Base-by-base conservation (phyloP, 495 filamentous ascomycete genomes). In the Aspergillus avenaceus region DNA sequence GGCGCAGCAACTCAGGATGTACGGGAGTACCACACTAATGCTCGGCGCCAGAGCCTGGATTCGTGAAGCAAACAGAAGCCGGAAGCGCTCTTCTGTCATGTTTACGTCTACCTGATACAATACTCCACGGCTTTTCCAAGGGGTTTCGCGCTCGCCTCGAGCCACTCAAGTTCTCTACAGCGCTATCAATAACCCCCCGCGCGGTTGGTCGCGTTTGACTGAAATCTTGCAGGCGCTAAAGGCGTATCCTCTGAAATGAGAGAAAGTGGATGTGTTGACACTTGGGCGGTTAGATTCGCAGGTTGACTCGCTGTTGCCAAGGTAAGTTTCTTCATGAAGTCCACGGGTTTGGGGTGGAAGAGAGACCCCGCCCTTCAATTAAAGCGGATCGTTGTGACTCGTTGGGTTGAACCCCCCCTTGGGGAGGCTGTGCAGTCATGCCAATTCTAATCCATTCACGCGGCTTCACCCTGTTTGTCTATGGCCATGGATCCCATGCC, bases 351-450 rank as follows among this genome's bases (percentile, higher is more conserved):
- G 6, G 36, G 14, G 13, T 25, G 41, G 12, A n/a, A 8, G 8
- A 28, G 16, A 31, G 27, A 28, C 26, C 42, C 42, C 26, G 26
- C 42, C 21, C 14, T 31, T 22, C 29, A 27, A 45, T 29, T 21
- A 45, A 16, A 16, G 4, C 26, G 5, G 42, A 45, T 25, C 26
- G 19, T 45, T 31, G 16, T 31, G 42, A 45, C 42, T 31, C 42
- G 34, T 38, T 38, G 34, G 13, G 1, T n/a, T n/a, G 34, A 13
- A 13, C 16, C 19, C 12, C 42, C 41, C 42, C 26, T 32, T 45
- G 25, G 22, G 46, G 46, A 49, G 46, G 46, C 46, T 49, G 46
- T 49, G 46, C 46, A 49, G 24, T n/a, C 11, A 44, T 45, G 27
- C 29, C 29, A 45, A 38, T 21, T 16, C 42, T n/a, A n/a, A n/a